phyloP scores from a whole-genome alignment of 257 asterid species.

The Osmanthus fragrans region DNA sequence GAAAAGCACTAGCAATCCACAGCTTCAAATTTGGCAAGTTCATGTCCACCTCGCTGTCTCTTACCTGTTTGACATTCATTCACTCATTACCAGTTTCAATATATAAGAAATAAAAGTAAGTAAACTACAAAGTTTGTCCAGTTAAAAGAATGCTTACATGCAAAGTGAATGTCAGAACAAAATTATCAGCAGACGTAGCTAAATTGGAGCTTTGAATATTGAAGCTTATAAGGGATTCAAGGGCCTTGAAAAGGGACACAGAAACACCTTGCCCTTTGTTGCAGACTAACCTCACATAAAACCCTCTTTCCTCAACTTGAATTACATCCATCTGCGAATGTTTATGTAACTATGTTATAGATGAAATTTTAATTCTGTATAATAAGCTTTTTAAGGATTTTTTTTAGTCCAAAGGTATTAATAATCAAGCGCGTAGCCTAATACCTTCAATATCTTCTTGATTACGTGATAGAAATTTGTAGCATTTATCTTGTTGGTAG shows the following conservation, averaged over 20 bases:
- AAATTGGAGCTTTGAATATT: slow-evolving; percentile 52
- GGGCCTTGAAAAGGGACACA: slow-evolving; percentile 46
- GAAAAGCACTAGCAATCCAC: slow-evolving; percentile 60
- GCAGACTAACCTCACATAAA: slow-evolving; percentile 49
- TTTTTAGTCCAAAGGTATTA: background rate
- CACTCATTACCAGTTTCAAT: background rate
- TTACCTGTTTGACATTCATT: slow-evolving; percentile 39
- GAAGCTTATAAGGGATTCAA: slow-evolving; percentile 58
- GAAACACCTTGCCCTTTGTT: slow-evolving; percentile 62
- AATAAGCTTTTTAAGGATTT: background rate
- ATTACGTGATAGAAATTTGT: slow-evolving; percentile 28
- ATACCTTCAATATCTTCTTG: slow-evolving; percentile 64
- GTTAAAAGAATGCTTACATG: slow-evolving; percentile 40
- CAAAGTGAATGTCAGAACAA: slow-evolving; percentile 61
- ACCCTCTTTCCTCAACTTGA: slow-evolving; percentile 58
- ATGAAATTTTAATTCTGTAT: background rate
- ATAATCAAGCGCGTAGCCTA: background rate
- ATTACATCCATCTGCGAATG: slow-evolving; percentile 59
- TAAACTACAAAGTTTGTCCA: background rate
- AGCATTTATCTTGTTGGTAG: slow-evolving; percentile 18
- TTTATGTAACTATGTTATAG: background rate
- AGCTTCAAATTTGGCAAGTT: slow-evolving; percentile 55
- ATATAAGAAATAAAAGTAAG: background rate
- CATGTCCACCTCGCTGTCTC: slow-evolving; percentile 46
- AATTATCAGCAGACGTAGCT: slow-evolving; percentile 44